Conservation (phyloP, 2,329 filamentous ascomycete species). For the Trichoderma pleuroti region DNA sequence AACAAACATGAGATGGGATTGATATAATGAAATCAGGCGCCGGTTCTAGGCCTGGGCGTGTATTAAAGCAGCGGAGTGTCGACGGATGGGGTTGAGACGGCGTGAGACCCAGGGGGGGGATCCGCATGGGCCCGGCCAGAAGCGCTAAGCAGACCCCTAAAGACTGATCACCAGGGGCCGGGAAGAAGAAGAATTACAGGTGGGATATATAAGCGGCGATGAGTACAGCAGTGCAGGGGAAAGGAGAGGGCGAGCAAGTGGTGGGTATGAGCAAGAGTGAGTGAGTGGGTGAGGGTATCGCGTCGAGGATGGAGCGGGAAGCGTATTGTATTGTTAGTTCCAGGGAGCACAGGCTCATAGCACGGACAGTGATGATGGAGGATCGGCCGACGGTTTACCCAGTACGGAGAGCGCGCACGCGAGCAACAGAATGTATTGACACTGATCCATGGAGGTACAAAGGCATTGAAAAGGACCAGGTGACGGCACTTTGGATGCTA, state of each 20-base stretch:
- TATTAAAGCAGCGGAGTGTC: neutral
- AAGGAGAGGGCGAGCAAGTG: neutral
- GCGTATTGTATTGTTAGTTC: no score
- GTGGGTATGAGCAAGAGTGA: neutral
- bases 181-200: neutral
- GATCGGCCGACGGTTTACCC: neutral
- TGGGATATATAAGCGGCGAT: neutral
- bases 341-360: neutral
- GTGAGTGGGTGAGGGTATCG: neutral
- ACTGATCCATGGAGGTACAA: neutral
- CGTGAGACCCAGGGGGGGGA: neutral
- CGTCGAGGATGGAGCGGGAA: neutral
- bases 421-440: neutral
- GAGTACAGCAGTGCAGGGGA: neutral
- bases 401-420: conserved; percentile 3
- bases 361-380: neutral
- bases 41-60: neutral
- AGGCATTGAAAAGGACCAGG: neutral
- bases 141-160: neutral
- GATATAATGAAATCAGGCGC: neutral
- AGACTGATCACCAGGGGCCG: neutral
- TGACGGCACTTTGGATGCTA: neutral
- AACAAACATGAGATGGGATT: neutral
- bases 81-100: neutral
- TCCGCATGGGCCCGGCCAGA: neutral